Evolutionary conservation across 371 early-diverging fungal genomes (phyloP), one percentile per base, ranked within the genome.

Genomic region (Syncephalastrum contaminatum): DNA sequence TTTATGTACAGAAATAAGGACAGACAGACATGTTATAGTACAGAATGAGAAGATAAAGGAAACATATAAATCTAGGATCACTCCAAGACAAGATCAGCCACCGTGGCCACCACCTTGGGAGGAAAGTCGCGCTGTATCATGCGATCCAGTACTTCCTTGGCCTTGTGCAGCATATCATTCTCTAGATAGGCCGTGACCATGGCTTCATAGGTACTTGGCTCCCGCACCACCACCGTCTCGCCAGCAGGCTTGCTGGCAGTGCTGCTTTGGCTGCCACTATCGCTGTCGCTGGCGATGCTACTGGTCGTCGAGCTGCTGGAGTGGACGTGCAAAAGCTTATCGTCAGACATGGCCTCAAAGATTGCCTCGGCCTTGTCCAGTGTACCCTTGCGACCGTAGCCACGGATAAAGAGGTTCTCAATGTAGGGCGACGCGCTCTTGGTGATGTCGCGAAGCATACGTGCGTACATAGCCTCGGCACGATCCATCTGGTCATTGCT

Each of bases 201-300:
- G 50, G 81, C 81, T 61, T 82, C 82, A 73, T 77, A 86, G 1
- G 84, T 86, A 51, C 83, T 84, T 4, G 86, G 86, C 45, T 84
- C 86, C 48, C 83, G 77, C 43, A 79, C 67, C 14, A 86, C 72
- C 19, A 57, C 40, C 42, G 40, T 19, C 5, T 14, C 18, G 30
- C 19, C 20, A 25, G 51, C 30, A 43, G 19, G 40, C 14, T 12
- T 44, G 14, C 19, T n/a, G 4, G 10, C 39, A 4, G 14, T 16
- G 2, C 18, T 7, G 51, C 5, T 39, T n/a, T 20, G 10, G 20
- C 44, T 20, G n/a, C n/a, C n/a, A n/a, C n/a, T n/a, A 44, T 10
- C 10, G 20, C 20, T 20, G 20, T 44, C 1, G 0, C n/a, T 4
- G 36, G 25, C 40, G 8, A 13, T 13, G 14, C 27, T 20, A 6